Conservation (phyloP, 495 filamentous ascomycete species). For the Venustampulla echinocandica region DNA sequence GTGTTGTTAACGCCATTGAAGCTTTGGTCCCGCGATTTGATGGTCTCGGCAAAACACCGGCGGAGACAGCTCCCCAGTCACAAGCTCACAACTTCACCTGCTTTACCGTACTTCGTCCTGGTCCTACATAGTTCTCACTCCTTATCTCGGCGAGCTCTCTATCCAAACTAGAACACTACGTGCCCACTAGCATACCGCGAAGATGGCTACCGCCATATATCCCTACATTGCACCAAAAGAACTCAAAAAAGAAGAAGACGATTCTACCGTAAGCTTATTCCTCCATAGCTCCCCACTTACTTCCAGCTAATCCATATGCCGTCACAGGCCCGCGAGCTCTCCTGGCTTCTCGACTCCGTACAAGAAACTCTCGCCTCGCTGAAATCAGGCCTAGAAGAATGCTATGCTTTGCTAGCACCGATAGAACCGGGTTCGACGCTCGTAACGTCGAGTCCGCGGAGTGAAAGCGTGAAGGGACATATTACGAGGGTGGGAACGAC, state of each 20-base stretch:
- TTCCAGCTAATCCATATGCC: neutral
- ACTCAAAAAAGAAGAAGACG: slow-evolving; percentile 57
- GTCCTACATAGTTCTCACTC: neutral
- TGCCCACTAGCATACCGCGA: slow-evolving; percentile 10
- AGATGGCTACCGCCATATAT: slow-evolving; percentile 73
- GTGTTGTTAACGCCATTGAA: too few relatives aligned
- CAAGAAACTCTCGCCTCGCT: slow-evolving; percentile 68
- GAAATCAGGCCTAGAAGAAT: slow-evolving; percentile 82
- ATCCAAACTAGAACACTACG: neutral
- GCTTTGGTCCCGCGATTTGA: too few relatives aligned
- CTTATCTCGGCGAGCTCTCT: neutral
- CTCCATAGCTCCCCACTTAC: slow-evolving; percentile 11
- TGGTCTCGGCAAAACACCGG: neutral
- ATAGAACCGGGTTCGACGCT: slow-evolving; percentile 77
- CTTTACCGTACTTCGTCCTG: neutral
- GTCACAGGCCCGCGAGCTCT: slow-evolving; percentile 61
- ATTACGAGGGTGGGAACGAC: slow-evolving; percentile 72
- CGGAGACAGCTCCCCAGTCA: neutral
- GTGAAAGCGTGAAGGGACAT: slow-evolving; percentile 84
- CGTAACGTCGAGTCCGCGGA: slow-evolving; percentile 76
- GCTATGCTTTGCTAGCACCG: slow-evolving; percentile 71
- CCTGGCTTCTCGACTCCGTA: slow-evolving; percentile 77
- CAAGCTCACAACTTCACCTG: neutral
- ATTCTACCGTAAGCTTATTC: slow-evolving; percentile 50
- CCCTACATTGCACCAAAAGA: slow-evolving; percentile 58